Percentiles rank a stretch among this genome's conserved stretches.
These are phyloP conservation scores for Colletotrichum tabaci DNA, from an alignment of 2,329 filamentous ascomycete genomes.

Conservation along the genomic window DNA sequence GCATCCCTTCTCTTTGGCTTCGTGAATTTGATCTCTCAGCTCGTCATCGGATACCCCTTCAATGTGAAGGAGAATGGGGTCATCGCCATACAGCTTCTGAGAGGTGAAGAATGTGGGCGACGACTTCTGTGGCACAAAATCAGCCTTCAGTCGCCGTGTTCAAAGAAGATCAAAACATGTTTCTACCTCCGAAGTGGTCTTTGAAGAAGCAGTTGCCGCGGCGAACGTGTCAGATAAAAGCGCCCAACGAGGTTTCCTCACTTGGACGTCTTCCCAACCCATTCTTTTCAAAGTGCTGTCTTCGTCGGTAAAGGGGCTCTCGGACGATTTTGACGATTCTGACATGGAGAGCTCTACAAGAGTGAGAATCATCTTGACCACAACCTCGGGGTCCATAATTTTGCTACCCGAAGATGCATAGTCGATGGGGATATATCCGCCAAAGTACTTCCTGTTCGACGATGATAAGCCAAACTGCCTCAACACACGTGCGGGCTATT, in stretches of 20 bases:
- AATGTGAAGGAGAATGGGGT: constrained; percentile 43
- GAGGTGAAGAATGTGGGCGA: not conserved
- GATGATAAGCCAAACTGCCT: rapidly evolving
- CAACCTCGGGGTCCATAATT: constrained; percentile 42
- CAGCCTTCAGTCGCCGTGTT: not conserved
- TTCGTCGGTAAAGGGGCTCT: constrained; percentile 39
- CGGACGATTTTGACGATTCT: constrained; percentile 42
- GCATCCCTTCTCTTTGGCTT: constrained; percentile 44
- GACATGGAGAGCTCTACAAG: constrained; percentile 39
- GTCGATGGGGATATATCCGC: constrained; percentile 45
- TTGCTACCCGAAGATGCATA: constrained; percentile 43
- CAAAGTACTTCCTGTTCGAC: constrained; percentile 40
- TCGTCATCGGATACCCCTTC: constrained; percentile 41
- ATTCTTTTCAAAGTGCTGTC: constrained; percentile 42
- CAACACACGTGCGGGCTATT: not conserved
- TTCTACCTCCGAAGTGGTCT: constrained; percentile 41
- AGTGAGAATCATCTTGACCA: constrained; percentile 45
- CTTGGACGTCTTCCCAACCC: constrained; percentile 45
- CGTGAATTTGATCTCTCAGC: constrained; percentile 41
- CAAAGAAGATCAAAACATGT: too few relatives aligned
- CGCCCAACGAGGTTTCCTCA: constrained; percentile 43
- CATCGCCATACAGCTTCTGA: constrained; percentile 34
- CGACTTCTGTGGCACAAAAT: not conserved
- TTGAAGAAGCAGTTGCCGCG: constrained; percentile 41
- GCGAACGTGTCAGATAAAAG: constrained; percentile 46